Evolutionary conservation across 1,139 yeast genomes (phyloP).

Genomic region (Geotrichum cucujoidarum): DNA sequence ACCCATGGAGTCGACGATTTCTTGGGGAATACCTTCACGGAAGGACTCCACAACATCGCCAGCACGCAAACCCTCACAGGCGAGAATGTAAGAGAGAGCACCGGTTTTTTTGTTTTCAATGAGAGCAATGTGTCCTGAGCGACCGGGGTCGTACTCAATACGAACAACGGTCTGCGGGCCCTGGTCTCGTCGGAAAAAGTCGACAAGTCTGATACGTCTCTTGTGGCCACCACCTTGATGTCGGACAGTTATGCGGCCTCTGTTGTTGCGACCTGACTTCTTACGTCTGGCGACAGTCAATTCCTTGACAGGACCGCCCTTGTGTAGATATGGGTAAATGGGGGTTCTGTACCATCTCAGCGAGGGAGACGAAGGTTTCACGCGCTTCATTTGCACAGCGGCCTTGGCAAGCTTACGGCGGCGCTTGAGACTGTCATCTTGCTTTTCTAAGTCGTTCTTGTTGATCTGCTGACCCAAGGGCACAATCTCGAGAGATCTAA

Average conservation of each 20-base stretch:
- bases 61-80: slow-evolving; percentile 86
- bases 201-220: slow-evolving; percentile 78
- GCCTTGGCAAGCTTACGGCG: slow-evolving; percentile 71
- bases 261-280: slow-evolving; percentile 83
- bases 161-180: slow-evolving; percentile 81
- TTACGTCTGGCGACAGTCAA: slow-evolving; percentile 71
- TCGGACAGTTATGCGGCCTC: slow-evolving; percentile 84
- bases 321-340: slow-evolving; percentile 77
- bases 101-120: slow-evolving; percentile 61
- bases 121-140: slow-evolving; percentile 91
- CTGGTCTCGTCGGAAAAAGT: slow-evolving; percentile 57
- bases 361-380: slow-evolving; percentile 83
- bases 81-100: slow-evolving; percentile 71
- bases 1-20: slow-evolving; percentile 72
- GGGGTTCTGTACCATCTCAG: slow-evolving; percentile 87
- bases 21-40: slow-evolving; percentile 79
- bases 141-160: slow-evolving; percentile 93
- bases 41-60: slow-evolving; percentile 90
- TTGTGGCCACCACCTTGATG: slow-evolving; percentile 98
- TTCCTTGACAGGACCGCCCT: slow-evolving; percentile 73
- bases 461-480: slow-evolving; percentile 31
- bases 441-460: slow-evolving; percentile 67
- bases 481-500: slow-evolving; percentile 26
- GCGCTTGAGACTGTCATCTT: slow-evolving; percentile 65
- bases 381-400: slow-evolving; percentile 63